Base-by-base conservation (phyloP, 2,329 filamentous ascomycete genomes). In the Mycosphaerella sp. region DNA sequence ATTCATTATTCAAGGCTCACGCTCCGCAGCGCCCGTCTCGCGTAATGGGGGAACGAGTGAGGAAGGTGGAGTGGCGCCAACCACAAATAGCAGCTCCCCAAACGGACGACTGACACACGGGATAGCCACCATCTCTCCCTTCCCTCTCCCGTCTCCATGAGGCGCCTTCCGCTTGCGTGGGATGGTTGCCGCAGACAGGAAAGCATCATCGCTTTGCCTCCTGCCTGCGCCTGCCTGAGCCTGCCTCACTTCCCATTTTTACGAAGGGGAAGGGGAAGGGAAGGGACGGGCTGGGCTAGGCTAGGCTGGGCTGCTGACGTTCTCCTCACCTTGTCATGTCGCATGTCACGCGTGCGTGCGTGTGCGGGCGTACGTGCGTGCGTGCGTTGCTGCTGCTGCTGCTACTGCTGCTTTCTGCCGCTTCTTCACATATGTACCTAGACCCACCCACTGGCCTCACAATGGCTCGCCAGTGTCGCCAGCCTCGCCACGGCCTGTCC, bases 311-410 rank as follows among this genome's bases (percentile, higher is more conserved):
- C 14, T 17, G 53, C 54, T 53, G 54, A 42, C 32, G 45, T 54
- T 51, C 50, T 54, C 56, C 54, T 56, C 51, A 51, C 50, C 23
- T 52, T 38, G 36, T 56, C 53, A 55, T 49, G 55, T 17, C 14
- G 14, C 14, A 17, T 17, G 14, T 17, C 14, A 17, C 14, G 14
- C 14, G 14, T 17, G 14, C 14, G 14, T 17, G 14, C 14, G 14
- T 17, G 14, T 17, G 14, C 14, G 14, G 14, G 14, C 14, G 14
- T 17, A 17, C 14, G 14, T 17, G 14, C 14, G 14, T 17, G 14
- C 14, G 14, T 17, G 14, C 14, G 14, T 17, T 17, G 14, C 14
- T 17, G 14, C 14, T 17, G 14, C 14, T 17, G 14, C 14, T 17
- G 14, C 14, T 17, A 17, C 14, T 17, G 14, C 14, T 51, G 34